A percentile compares a stretch with the other conserved stretches of the same genome.
These are phyloP conservation scores for Candida maesae DNA, from an alignment of 805 yeast genomes.

Conservation along the genomic window DNA sequence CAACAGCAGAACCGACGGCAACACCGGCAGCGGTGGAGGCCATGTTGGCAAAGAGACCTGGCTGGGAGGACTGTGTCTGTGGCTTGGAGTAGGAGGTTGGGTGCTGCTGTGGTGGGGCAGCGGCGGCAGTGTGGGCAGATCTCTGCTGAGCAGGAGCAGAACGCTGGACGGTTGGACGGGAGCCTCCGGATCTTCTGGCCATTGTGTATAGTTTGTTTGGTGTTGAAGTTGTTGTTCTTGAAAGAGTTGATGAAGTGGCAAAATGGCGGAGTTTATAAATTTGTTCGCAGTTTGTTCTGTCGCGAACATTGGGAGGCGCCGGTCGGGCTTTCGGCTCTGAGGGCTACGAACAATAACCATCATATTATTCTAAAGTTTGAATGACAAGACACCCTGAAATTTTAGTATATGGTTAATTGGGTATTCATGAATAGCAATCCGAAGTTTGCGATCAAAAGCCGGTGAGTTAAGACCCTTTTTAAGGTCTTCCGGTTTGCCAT, in stretches of 20 bases:
- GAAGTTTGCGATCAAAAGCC: no score
- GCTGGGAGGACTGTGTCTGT: constrained; percentile 56
- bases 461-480: no score
- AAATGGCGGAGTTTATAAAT: not conserved
- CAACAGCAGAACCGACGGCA: constrained; percentile 96
- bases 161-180: constrained; percentile 42
- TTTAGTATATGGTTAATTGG: no score
- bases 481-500: no score
- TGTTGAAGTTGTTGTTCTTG: constrained; percentile 1
- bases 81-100: constrained; percentile 48
- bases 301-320: no score
- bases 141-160: constrained; percentile 50
- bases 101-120: constrained; percentile 33
- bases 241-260: no score
- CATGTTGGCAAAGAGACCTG: constrained; percentile 95
- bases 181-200: constrained; percentile 46
- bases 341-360: no score
- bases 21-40: constrained; percentile 99
- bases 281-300: not conserved
- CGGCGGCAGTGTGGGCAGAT: constrained; percentile 74
- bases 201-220: constrained; percentile 23
- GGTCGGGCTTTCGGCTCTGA: no score
- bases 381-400: no score
- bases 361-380: no score
- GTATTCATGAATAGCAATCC: no score